Conservation (phyloP, 2,329 filamentous ascomycete genomes). For the Cladophialophora immunda region DNA sequence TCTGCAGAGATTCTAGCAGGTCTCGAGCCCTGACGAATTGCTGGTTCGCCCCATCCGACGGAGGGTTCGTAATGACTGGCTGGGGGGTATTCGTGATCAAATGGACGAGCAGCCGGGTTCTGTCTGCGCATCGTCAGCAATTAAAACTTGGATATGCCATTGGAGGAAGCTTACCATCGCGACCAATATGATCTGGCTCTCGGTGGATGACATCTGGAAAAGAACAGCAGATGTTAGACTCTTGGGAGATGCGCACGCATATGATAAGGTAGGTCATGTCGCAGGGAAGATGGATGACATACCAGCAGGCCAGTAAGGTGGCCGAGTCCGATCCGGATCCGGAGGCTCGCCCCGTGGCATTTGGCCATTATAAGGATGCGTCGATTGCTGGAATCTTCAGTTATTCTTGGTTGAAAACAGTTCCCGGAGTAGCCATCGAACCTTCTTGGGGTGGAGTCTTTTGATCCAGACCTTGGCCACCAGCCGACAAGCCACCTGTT, state of each 20-base stretch:
- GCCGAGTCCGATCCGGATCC: constrained; percentile 56
- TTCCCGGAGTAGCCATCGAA: background rate
- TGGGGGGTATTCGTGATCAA: constrained; percentile 40
- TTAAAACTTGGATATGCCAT: background rate
- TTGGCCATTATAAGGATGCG: constrained; percentile 59
- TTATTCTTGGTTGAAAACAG: background rate
- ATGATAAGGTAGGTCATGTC: background rate
- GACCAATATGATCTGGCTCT: constrained; percentile 59
- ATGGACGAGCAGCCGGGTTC: constrained; percentile 40
- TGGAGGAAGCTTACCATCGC: constrained; percentile 52
- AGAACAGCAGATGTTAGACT: constrained; percentile 47
- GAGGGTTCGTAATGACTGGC: constrained; percentile 32
- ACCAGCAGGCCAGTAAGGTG: constrained; percentile 44
- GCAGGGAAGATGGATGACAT: constrained; percentile 8
- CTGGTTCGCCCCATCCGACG: constrained; percentile 18
- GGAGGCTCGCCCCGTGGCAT: constrained; percentile 49
- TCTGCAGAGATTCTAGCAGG: constrained; percentile 37
- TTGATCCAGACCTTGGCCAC: constrained; percentile 58
- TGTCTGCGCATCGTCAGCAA: constrained; percentile 36
- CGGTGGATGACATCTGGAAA: constrained; percentile 55
- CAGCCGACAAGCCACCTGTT: constrained; percentile 56
- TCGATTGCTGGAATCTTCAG: constrained; percentile 48
- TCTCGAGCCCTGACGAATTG: constrained; percentile 35
- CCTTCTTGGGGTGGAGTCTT: constrained; percentile 56
- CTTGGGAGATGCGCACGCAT: background rate